Conservation (phyloP, 768 basidiomycete species). For the Tylopilus vinaceipallidus region DNA sequence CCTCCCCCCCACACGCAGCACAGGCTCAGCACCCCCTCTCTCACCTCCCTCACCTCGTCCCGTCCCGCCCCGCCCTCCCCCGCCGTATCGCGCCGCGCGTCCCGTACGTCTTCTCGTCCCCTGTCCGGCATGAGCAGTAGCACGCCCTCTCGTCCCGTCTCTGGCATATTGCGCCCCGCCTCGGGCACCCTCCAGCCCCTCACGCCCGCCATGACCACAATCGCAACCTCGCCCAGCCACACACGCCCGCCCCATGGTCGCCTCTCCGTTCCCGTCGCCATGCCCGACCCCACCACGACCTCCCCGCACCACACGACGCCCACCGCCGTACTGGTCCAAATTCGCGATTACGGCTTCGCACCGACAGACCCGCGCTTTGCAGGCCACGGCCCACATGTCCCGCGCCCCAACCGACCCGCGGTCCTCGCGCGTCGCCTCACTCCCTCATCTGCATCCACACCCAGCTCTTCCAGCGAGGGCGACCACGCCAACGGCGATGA, state of each 20-base stretch:
- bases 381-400: slow-evolving; percentile 41
- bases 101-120: slow-evolving; percentile 26
- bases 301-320: neutral
- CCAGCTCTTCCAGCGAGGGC: slow-evolving; percentile 7
- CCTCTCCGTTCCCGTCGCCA: neutral
- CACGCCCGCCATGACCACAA: neutral
- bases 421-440: slow-evolving; percentile 30
- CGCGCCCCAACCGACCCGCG: slow-evolving; percentile 37
- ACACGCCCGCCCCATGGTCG: neutral
- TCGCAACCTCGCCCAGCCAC: neutral
- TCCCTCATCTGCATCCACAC: slow-evolving; percentile 15
- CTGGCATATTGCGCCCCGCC: slow-evolving; percentile 10
- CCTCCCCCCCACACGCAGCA: neutral
- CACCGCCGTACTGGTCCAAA: slow-evolving; percentile 33
- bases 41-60: slow-evolving; percentile 40
- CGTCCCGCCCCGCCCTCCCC: slow-evolving; percentile 66
- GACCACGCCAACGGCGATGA: slow-evolving; percentile 8
- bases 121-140: slow-evolving; percentile 17
- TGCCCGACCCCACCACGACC: neutral
- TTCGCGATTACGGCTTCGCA: slow-evolving; percentile 51
- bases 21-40: slow-evolving; percentile 26
- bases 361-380: slow-evolving; percentile 42
- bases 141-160: slow-evolving; percentile 20
- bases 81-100: slow-evolving; percentile 43
- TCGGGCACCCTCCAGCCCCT: slow-evolving; percentile 6